Evolutionary conservation across 306 rosid genomes (phyloP).

Genomic region (Clitoria ternatea): DNA sequence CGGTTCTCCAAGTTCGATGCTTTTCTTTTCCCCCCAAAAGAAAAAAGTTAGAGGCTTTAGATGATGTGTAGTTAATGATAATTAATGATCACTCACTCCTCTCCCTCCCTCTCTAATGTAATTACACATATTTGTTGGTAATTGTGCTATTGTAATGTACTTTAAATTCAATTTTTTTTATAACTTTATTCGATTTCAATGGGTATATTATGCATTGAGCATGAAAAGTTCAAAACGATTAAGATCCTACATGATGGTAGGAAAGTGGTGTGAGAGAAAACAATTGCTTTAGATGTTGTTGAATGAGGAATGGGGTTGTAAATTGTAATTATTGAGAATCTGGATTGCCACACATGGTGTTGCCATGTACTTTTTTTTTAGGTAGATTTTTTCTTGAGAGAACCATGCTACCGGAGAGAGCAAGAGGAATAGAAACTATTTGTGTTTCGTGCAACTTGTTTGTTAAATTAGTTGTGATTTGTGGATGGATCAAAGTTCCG

Average conservation of each 20-base stretch:
- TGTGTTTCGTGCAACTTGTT: background rate
- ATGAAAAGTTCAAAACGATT: background rate
- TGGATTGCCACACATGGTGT: background rate
- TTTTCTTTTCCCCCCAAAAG: too few species aligned
- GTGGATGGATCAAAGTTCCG: slow-evolving; percentile 18
- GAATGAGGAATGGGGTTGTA: background rate
- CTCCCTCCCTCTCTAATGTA: background rate
- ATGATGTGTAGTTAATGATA: background rate
- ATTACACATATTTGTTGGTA: background rate
- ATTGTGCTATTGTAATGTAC: background rate
- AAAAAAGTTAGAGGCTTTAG: background rate
- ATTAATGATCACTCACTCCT: background rate
- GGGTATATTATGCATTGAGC: background rate
- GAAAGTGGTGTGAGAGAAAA: background rate
- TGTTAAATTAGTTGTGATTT: slow-evolving; percentile 4
- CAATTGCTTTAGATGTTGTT: background rate
- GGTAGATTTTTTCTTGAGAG: background rate
- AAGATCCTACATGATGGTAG: background rate
- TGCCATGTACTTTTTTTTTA: background rate
- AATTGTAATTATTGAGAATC: background rate
- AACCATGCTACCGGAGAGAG: background rate
- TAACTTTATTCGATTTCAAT: background rate
- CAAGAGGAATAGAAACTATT: background rate
- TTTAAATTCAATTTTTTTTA: too few species aligned
- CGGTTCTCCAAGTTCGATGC: background rate